Evolutionary conservation across 2,329 filamentous ascomycete genomes (phyloP).

Genomic region (Metarhizium rileyi): DNA sequence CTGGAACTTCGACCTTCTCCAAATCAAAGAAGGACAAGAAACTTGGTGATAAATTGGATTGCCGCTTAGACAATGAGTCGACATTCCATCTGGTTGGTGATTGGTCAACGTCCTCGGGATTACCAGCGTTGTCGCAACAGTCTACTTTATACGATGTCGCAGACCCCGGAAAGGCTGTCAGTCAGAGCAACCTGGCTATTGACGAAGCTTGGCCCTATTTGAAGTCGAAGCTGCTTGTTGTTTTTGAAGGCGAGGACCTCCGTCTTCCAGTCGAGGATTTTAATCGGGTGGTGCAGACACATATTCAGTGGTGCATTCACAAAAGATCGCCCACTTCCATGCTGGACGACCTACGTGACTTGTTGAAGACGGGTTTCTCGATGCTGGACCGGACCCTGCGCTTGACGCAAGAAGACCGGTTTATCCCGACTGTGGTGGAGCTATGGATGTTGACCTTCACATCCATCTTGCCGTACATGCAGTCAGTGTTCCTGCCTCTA

Average conservation of each 20-base stretch:
- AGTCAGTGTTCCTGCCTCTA: slow-evolving; percentile 86
- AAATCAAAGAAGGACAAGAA: slow-evolving; percentile 85
- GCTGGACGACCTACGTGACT: slow-evolving; percentile 66
- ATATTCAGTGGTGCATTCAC: slow-evolving; percentile 69
- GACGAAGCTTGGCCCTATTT: slow-evolving; percentile 80
- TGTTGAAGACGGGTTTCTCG: slow-evolving; percentile 71
- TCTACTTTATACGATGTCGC: slow-evolving; percentile 42
- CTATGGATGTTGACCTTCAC: slow-evolving; percentile 93
- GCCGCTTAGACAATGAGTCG: slow-evolving; percentile 43
- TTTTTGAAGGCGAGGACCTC: slow-evolving; percentile 75
- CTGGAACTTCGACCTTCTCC: slow-evolving; percentile 56
- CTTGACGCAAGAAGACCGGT: slow-evolving; percentile 68
- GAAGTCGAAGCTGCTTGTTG: slow-evolving; percentile 63
- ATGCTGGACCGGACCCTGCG: slow-evolving; percentile 77
- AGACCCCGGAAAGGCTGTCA: slow-evolving; percentile 44
- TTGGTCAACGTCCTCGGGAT: slow-evolving; percentile 45
- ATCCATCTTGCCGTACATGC: slow-evolving; percentile 82
- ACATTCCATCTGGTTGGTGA: slow-evolving; percentile 30
- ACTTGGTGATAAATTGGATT: slow-evolving; percentile 55
- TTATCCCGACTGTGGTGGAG: slow-evolving; percentile 86
- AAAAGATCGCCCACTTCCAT: slow-evolving; percentile 60
- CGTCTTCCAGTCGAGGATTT: slow-evolving; percentile 76
- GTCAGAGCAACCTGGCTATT: slow-evolving; percentile 58
- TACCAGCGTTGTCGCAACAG: slow-evolving; percentile 34
- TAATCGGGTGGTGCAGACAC: slow-evolving; percentile 68